Evolutionary conservation across 1,284 basidiomycete species (phyloP).

Genomic region (Lignosus rhinocerotis): DNA sequence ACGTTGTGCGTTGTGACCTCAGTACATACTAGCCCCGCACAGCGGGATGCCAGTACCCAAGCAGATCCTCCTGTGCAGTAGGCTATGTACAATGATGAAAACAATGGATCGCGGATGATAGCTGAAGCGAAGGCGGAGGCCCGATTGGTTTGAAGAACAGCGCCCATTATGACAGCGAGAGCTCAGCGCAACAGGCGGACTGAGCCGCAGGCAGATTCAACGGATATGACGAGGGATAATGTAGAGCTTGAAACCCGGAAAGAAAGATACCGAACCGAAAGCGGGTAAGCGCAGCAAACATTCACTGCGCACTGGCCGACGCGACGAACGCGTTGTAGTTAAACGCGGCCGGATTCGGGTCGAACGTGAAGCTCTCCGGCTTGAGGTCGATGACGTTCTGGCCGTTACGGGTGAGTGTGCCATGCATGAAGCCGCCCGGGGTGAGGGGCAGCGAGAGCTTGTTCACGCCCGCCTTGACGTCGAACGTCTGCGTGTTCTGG

Average conservation of each 20-base stretch:
- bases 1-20: too few relatives aligned
- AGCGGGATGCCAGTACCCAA: too few relatives aligned
- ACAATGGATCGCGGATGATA: too few relatives aligned
- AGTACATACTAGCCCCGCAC: too few relatives aligned
- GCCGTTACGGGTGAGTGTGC: conserved; percentile 55
- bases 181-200: too few relatives aligned
- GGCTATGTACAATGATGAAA: too few relatives aligned
- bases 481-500: conserved; percentile 47
- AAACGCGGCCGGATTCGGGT: conserved; percentile 52
- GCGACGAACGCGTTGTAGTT: conserved; percentile 69
- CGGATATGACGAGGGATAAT: background rate
- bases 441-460: conserved; percentile 65
- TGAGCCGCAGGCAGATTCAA: too few relatives aligned
- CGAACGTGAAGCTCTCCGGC: conserved; percentile 52
- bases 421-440: conserved; percentile 62
- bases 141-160: too few relatives aligned
- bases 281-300: background rate
- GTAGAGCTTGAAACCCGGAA: background rate
- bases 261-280: background rate
- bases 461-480: conserved; percentile 58
- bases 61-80: too few relatives aligned
- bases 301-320: conserved; percentile 33
- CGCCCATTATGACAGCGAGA: too few relatives aligned
- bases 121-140: too few relatives aligned
- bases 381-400: conserved; percentile 51